Evolutionary conservation across 2,329 filamentous ascomycete species (phyloP), one percentile per base, ranked within the genome.

Genomic region (Paraconiothyrium brasiliense): DNA sequence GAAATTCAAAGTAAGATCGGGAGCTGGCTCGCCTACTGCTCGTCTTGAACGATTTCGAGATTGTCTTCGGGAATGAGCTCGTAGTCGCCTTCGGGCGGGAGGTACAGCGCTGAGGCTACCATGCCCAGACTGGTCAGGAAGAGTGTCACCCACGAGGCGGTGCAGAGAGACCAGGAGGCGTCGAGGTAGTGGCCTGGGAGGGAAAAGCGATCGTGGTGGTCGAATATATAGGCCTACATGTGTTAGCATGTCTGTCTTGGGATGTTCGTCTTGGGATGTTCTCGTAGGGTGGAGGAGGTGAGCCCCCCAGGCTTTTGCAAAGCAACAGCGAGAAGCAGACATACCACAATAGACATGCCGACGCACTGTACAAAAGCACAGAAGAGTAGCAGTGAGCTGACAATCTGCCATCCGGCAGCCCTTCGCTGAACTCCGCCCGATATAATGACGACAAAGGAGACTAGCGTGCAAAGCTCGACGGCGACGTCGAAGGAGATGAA

Each of bases 31-130:
- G 63, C 75, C 69, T 71, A 78, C 75, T 71, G 71, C 62, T 78
- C 75, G 57, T 76, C 75, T 60, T 75, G 72, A 57, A 67, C 60
- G 43, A 57, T 55, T 30, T 73, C 70, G 41, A 71, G 55, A 39
- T 67, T 60, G 47, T 68, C 61, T 52, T 77, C 71, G 34, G 83
- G 88, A 74, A 89, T 92, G 64, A 92, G 86, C 76, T 97, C 92
- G 80, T 97, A 97, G 59, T 92, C 94, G 71, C 91, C 92, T 76
- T 97, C 94, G 0, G 88, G 86, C 0, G 92, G 90, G 47, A 97
- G 82, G 24, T 91, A 78, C 61, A 89, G 87, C 5, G 90, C 90
- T 1, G 92, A 91, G 11, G 88, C 80, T 0, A 86, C 82, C 57
- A 97, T 82, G 13, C 86, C 88, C 14, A 83, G 73, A 0, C 82